Evolutionary conservation across 192 early-diverging fungal species (phyloP).

Genomic region (Linnemannia elongata): DNA sequence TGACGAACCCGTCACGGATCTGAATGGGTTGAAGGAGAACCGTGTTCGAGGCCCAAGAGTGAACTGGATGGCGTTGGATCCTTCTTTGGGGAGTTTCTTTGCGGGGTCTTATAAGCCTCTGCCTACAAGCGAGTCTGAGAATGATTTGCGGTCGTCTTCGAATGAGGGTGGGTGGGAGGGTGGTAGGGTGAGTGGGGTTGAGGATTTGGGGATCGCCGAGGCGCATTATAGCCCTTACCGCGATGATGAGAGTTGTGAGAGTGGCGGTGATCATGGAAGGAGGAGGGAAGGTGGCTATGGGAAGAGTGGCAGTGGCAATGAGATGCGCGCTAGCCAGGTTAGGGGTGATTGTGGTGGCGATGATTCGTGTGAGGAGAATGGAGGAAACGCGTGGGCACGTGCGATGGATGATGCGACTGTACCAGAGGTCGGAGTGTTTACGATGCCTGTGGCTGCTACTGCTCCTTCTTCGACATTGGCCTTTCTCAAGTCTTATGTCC

Average conservation of each 20-base stretch:
- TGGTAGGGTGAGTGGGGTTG: not conserved
- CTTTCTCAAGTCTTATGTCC: constrained; percentile 35
- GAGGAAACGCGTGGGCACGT: not conserved
- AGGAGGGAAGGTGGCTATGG: not conserved
- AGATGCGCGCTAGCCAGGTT: not conserved
- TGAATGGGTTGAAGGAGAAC: constrained; percentile 50
- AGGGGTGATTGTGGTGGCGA: not conserved
- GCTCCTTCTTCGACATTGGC: constrained; percentile 17
- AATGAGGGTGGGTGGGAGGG: not conserved
- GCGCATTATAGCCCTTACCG: not conserved
- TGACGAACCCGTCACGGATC: constrained; percentile 41
- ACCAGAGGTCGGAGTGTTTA: not conserved
- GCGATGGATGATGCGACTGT: not conserved
- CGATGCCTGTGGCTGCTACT: not conserved
- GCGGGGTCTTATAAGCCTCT: constrained; percentile 24
- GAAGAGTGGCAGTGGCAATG: not conserved
- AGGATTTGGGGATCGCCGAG: constrained; percentile 15
- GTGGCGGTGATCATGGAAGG: not conserved
- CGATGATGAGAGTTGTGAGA: not conserved
- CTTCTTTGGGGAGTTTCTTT: constrained; percentile 32
- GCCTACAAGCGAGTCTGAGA: constrained; percentile 13
- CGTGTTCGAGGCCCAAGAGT: constrained; percentile 31
- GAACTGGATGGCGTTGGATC: constrained; percentile 41
- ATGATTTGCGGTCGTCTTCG: constrained; percentile 21
- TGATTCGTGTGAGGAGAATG: not conserved